phyloP scores from a whole-genome alignment of 768 basidiomycete species.

The Tricholomella constricta region DNA sequence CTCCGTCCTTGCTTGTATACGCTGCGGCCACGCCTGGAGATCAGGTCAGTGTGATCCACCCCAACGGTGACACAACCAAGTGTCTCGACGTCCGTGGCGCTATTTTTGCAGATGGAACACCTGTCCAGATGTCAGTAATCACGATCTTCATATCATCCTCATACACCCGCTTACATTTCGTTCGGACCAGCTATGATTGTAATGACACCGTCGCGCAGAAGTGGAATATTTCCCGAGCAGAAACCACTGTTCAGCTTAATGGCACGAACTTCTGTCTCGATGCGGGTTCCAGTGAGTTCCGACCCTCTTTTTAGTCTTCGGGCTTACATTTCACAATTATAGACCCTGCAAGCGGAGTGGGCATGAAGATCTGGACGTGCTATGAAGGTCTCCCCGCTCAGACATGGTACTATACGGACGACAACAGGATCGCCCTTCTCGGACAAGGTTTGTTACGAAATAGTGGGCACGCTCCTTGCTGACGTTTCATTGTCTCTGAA shows the following conservation, averaged over 20 bases:
- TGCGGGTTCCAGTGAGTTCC: conserved; percentile 29
- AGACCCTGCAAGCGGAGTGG: conserved; percentile 31
- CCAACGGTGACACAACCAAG: conserved; percentile 26
- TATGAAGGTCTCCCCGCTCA: conserved; percentile 35
- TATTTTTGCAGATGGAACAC: conserved; percentile 31
- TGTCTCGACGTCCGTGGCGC: conserved; percentile 37
- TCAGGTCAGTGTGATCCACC: conserved; percentile 26
- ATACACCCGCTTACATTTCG: background rate
- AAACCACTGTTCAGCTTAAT: conserved; percentile 28
- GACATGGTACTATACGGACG: conserved; percentile 32
- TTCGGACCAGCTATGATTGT: conserved; percentile 31
- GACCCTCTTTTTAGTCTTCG: background rate
- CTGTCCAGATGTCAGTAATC: conserved; percentile 33
- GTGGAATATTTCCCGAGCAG: conserved; percentile 29
- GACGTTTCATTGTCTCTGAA: background rate
- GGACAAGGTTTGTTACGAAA: no score
- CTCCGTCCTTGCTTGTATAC: conserved; percentile 4
- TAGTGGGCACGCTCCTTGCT: no score
- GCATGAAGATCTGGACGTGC: conserved; percentile 40
- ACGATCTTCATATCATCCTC: background rate
- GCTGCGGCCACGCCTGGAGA: conserved; percentile 15
- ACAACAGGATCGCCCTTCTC: conserved; percentile 28
- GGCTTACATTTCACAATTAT: background rate
- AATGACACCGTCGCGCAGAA: conserved; percentile 31
- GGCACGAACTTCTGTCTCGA: conserved; percentile 39